Evolutionary conservation across 1,284 basidiomycete genomes (phyloP).

Genomic region (Bothia castanella): DNA sequence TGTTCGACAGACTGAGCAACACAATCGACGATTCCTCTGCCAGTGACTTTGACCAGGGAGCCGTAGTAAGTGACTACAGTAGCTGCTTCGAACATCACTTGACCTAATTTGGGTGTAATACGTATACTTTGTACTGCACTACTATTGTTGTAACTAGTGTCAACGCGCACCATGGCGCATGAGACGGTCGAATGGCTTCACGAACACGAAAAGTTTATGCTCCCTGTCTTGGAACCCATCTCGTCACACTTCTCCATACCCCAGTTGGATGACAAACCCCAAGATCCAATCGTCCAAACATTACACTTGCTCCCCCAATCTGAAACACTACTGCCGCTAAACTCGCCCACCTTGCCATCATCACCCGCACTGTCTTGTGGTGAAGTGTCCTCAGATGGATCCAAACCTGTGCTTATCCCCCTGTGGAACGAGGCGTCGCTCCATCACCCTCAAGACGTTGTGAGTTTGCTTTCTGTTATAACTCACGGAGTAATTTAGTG

Average conservation of each 20-base stretch:
- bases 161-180: slow-evolving; percentile 9
- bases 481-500: slow-evolving; percentile 2
- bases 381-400: not conserved
- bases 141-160: too few relatives aligned
- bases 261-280: slow-evolving; percentile 58
- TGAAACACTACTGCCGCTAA: not conserved
- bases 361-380: not conserved
- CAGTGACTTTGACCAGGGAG: too few relatives aligned
- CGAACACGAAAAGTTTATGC: slow-evolving; percentile 18
- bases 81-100: too few relatives aligned
- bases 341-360: not conserved
- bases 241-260: slow-evolving; percentile 55
- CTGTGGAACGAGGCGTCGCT: slow-evolving; percentile 29
- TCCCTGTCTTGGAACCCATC: slow-evolving; percentile 36
- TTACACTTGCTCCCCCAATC: slow-evolving; percentile 34
- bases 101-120: too few relatives aligned
- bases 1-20: too few relatives aligned
- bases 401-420: not conserved
- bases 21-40: too few relatives aligned
- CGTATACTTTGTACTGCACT: too few relatives aligned
- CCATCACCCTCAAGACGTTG: slow-evolving; percentile 7
- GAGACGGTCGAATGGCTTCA: slow-evolving; percentile 15
- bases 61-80: too few relatives aligned
- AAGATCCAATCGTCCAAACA: slow-evolving; percentile 69
- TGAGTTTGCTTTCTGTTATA: slow-evolving; percentile 10